Base-by-base conservation (phyloP, 225 moss, liverwort and hornwort species). In the Bryum argenteum region DNA sequence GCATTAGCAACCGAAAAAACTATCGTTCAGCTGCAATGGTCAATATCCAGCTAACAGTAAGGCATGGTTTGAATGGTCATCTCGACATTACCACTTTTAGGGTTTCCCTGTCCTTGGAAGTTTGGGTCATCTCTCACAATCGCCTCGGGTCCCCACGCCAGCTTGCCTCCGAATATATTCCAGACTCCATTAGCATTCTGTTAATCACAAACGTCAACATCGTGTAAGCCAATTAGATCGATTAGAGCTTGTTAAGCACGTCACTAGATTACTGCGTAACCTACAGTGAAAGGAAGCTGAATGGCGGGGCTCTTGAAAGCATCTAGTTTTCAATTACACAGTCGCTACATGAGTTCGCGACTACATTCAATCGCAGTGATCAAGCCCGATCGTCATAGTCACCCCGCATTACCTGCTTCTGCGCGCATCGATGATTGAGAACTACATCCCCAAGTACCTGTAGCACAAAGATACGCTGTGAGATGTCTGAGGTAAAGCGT, bases 391-490 rank as follows among this genome's bases (percentile, higher is more conserved):
- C 58, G 5, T 47, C 58, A 70, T 45, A 14, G 45, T 62, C 50
- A 71, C 45, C 21, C 44, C 55, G 45, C 47, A 71, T 77, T 42
- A 89, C 89, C 89, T 92, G 89, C 75, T 88, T 89, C 71, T 92
- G 89, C 62, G 92, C 92, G 71, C 92, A 92, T 28, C 89, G 89
- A 86, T 92, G 89, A 78, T 92, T 92, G 58, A 89, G 86, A 45
- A 92, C 92, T 65, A 85, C 92, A 41, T 92, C 92, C 14, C 92
- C 92, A 42, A 92, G 82, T 68, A 92, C 89, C 89, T 92, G 86
- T 79, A 79, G 39, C 67, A 70, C n/a, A 22, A 50, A 57, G 57
- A 20, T 58, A 62, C 10, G 43, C 57, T 58, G 52, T 87, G 48
- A 83, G 71, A 55, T 13, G 6, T 54, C 44, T 59, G 42, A 13